phyloP scores from a whole-genome alignment of 441 rosid genomes.

The Flueggea neowawraea region DNA sequence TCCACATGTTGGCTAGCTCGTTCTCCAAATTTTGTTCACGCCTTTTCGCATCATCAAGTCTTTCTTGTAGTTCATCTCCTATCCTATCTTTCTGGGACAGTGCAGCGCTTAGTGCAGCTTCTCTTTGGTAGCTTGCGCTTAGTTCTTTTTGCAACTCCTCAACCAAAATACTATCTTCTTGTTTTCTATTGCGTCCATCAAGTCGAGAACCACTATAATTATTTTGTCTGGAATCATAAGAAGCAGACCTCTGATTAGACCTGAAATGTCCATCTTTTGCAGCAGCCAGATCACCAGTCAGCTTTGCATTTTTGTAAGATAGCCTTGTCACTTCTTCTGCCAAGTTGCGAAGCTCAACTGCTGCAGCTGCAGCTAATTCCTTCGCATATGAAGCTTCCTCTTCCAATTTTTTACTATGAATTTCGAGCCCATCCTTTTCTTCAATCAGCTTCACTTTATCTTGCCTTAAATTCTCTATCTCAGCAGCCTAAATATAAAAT shows the following conservation, averaged over 20 bases:
- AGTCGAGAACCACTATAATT: constrained; percentile 18
- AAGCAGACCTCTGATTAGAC: constrained; percentile 29
- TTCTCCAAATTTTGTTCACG: constrained; percentile 55
- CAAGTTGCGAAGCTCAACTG: constrained; percentile 82
- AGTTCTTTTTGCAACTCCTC: constrained; percentile 50
- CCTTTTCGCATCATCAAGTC: constrained; percentile 45
- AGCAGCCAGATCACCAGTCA: constrained; percentile 49
- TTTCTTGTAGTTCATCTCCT: constrained; percentile 42
- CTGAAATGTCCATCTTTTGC: constrained; percentile 33
- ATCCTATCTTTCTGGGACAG: constrained; percentile 35
- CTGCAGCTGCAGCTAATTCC: constrained; percentile 92
- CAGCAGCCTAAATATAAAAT: constrained; percentile 49
- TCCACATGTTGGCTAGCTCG: constrained; percentile 69
- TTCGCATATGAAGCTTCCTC: constrained; percentile 95
- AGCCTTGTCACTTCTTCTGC: constrained; percentile 94
- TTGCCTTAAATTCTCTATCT: constrained; percentile 78
- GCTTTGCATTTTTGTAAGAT: constrained; percentile 78
- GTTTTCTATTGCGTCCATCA: constrained; percentile 26
- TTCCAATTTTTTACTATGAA: constrained; percentile 56
- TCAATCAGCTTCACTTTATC: constrained; percentile 57
- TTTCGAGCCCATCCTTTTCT: constrained; percentile 75
- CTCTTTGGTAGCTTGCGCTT: constrained; percentile 35
- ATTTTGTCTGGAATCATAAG: constrained; percentile 30
- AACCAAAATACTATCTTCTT: constrained; percentile 27
- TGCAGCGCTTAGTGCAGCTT: constrained; percentile 37